Evolutionary conservation across 331 rosid species (phyloP), one percentile per base, ranked within the genome.

Genomic region (Telfairia occidentalis): DNA sequence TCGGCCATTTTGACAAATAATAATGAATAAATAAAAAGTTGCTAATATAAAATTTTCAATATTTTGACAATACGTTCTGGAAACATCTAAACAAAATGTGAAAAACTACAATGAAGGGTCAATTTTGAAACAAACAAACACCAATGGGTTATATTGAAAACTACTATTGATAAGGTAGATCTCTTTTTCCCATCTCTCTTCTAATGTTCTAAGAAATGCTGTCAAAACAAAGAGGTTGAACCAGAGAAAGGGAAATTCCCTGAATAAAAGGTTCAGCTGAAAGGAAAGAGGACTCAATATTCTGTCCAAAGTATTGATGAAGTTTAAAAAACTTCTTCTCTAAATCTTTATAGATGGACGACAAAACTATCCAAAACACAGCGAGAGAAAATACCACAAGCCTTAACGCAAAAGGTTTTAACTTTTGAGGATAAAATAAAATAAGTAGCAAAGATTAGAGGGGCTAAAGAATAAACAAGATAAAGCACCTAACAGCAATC

Each of bases 271-370:
- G 8, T 61, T 59, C 66, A 28, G 73, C 35, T 40, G 19, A 42
- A 45, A 13, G 50, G 24, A 43, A 23, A 43, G 12, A 12, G 5
- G 0, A 13, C 32, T 13, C 0, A 3, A 42, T 7, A 45, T n/a
- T 67, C 11, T 61, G 70, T 8, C 18, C 23, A 28, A 13, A 29
- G 28, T 5, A 12, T 67, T 9, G 9, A 67, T 21, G 2, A 7
- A 65, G 30, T 9, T 23, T 37, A 26, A 5, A 15, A 29, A 71
- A 28, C 42, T 71, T 43, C 55, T 26, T 28, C 59, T 29, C 75
- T 71, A 71, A 8, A 29, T 16, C 75, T 10, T 71, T 71, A 45
- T 28, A 71, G 75, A 71, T 46, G 75, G 75, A 46, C 15, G 40
- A 26, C 49, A 26, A 15, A 46, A 4, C 28, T 46, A 71, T 71